Base-by-base conservation (phyloP, 225 moss, liverwort and hornwort species). In the Straminergon stramineum region DNA sequence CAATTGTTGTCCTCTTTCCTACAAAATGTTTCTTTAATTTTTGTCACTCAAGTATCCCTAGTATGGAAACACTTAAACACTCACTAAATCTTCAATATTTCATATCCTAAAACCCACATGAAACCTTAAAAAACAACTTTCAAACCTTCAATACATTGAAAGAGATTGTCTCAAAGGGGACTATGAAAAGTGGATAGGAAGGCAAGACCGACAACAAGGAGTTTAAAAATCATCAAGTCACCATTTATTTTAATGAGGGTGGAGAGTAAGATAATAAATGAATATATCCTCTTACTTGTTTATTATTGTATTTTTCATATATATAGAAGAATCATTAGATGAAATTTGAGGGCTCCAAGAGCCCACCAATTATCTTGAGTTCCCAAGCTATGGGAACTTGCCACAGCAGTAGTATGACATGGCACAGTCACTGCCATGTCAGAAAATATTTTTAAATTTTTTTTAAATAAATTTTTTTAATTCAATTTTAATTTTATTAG, bases 201-300 rank as follows among this genome's bases (percentile, higher is more conserved):
- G 13, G 20, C 0, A 0, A 76, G 21, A 76, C 6, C 12, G 8
- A 21, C 1, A 52, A 12, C 0, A 13, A 34, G 2, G 8, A 34
- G 7, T 34, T 52, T 34, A 21, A 13, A 13, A 76, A 53, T 22
- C 34, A 21, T 76, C 5, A 76, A 76, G 2, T 34, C 7, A 13
- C 0, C 2, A 34, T 8, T 27, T 13, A 76, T 8, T 76, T 32
- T 34, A 34, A 52, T 22, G 16, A 34, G 0, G 5, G 2, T 76
- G 1, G 4, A 52, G 13, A 52, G 5, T 21, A 51, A 51, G 12
- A 19, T 32, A 48, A 31, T 8, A 34, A 20, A 3, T 1, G 34
- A 52, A 22, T 22, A 19, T 13, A 34, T 76, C 8, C 3, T 52
- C 34, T 34, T 52, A 7, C 3, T 17, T 74, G 6, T 75, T 52